Base-by-base conservation (phyloP, 2,329 filamentous ascomycete genomes). In the Xylaria hypoxylon region DNA sequence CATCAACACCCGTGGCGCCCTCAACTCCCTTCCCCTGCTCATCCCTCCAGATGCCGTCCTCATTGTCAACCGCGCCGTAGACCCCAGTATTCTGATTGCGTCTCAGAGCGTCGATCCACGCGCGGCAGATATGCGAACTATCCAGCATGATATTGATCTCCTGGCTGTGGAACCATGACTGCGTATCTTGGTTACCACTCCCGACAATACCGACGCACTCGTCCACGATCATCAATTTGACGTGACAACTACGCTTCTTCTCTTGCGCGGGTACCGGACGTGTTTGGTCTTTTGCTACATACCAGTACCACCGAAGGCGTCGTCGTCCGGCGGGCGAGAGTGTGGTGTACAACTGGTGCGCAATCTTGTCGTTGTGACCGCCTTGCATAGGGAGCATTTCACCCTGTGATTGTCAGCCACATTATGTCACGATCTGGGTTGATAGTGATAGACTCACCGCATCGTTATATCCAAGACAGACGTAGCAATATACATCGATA, bases 401-500 rank as follows among this genome's bases (percentile, higher is more conserved):
- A 24, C 92, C 92, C 82, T 85, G 61, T n/a, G 10, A 35, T 11
- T 26, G 26, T 64, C 11, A 64, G 51, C n/a, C 13, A 38, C 19
- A 5, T 22, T 19, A 11, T 42, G 48, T 24, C 2, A 13, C n/a
- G 13, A 22, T 33, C 5, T 8, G 38, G 31, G 26, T 51, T 35
- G 40, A 67, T 50, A 13, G 38, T 22, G 22, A 26, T 3, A 53
- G n/a, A 77, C 81, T 72, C 74, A 84, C 83, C 0, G 87, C 81
- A 70, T 94, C 92, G 68, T 94, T 94, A 79, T 95, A 95, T 1
- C 92, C 91, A 0, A 94, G 84, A 69, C 90, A 93, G 1, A 93
- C 83, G 69, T 92, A 94, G 75, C 88, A 90, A 0, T 86, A 88
- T 0, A 94, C 87, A 57, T 89, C 81, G 0, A 94, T 78, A 0